Conservation (phyloP, 2,329 filamentous ascomycete genomes). For the Tolypocladium cylindrosporum region DNA sequence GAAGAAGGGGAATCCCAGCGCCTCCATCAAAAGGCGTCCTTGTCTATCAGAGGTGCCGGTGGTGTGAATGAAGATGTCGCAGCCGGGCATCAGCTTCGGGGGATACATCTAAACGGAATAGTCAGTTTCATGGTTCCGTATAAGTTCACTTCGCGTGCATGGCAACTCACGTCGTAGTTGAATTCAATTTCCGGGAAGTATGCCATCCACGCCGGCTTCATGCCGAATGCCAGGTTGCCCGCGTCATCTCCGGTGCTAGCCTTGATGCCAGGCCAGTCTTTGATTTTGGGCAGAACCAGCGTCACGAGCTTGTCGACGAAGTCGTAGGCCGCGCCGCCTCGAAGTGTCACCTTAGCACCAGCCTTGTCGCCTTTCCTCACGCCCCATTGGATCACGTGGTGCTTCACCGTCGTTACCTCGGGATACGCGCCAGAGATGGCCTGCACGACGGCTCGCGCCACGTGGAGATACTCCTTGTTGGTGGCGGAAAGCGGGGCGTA, state of each 20-base stretch:
- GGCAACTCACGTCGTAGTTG: conserved; percentile 77
- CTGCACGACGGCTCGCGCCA: conserved; percentile 76
- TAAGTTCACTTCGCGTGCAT: not conserved
- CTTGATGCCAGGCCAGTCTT: conserved; percentile 75
- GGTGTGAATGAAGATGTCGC: conserved; percentile 75
- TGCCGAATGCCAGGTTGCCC: conserved; percentile 79
- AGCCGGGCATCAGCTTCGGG: conserved; percentile 69
- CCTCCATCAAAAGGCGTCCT: conserved; percentile 57
- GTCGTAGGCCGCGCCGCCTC: conserved; percentile 74
- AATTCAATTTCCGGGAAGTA: conserved; percentile 90
- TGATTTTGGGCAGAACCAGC: conserved; percentile 86
- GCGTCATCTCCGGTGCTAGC: conserved; percentile 68
- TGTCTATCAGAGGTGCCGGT: conserved; percentile 78
- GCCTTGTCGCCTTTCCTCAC: conserved; percentile 61
- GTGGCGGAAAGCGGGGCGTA: conserved; percentile 60
- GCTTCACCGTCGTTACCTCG: conserved; percentile 57
- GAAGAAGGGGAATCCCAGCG: conserved; percentile 56
- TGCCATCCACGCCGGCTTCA: conserved; percentile 64
- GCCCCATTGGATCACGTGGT: conserved; percentile 65
- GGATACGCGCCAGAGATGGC: conserved; percentile 73
- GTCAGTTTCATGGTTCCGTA: conserved; percentile 8
- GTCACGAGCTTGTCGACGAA: conserved; percentile 87
- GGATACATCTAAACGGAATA: conserved; percentile 41
- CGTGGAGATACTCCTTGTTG: conserved; percentile 67
- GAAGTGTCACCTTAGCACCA: conserved; percentile 67